These are phyloP conservation scores for Combretum micranthum DNA, from an alignment of 345 rosid genomes.

Conservation along the genomic window DNA sequence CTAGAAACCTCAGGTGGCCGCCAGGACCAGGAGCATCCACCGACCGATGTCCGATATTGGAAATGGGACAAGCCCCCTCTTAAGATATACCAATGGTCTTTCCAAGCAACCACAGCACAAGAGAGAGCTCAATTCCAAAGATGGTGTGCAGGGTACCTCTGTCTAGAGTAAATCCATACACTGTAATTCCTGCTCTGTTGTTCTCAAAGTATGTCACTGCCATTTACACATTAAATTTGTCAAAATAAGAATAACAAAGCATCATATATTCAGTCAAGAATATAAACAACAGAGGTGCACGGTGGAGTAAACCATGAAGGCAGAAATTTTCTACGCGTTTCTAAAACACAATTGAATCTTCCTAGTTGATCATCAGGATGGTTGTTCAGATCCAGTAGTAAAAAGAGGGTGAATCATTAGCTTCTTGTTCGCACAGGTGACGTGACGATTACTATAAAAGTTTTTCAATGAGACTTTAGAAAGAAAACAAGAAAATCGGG, in stretches of 20 bases:
- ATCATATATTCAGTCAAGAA: neutral
- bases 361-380: neutral
- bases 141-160: constrained; percentile 77
- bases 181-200: constrained; percentile 79
- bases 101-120: constrained; percentile 85
- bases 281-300: neutral
- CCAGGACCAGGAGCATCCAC: no score
- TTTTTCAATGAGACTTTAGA: no score
- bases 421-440: no score
- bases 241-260: neutral
- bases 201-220: constrained; percentile 93
- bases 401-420: no score
- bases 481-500: no score
- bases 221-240: neutral
- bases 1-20: neutral
- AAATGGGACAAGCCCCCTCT: neutral
- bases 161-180: constrained; percentile 75
- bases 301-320: no score
- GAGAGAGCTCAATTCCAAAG: constrained; percentile 76
- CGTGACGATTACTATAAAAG: no score
- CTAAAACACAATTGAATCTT: no score
- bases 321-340: no score
- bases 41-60: no score
- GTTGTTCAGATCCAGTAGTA: no score
- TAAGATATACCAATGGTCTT: constrained; percentile 72